These are phyloP conservation scores for Trametes meyenii DNA, from an alignment of 768 basidiomycete genomes.

Conservation along the genomic window DNA sequence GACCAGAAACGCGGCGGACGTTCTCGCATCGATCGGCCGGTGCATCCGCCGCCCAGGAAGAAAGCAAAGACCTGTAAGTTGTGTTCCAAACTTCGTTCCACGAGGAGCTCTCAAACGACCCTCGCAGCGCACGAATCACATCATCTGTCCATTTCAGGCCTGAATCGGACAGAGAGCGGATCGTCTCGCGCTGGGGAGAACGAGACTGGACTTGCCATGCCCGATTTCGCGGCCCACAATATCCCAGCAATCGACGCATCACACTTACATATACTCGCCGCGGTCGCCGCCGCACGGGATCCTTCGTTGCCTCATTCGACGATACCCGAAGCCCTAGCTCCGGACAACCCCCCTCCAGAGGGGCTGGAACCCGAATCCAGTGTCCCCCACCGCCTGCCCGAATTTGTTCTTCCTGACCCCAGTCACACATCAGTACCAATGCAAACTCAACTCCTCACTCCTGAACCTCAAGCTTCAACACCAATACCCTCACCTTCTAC, in stretches of 20 bases:
- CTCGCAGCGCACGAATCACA: constrained; percentile 22
- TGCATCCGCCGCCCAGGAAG: constrained; percentile 57
- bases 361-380: no score
- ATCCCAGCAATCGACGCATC: no score
- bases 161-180: background rate
- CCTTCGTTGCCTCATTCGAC: no score
- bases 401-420: no score
- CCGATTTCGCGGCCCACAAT: no score
- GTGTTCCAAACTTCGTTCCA: background rate
- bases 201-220: constrained; percentile 1
- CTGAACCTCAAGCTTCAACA: background rate
- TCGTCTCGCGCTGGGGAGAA: constrained; percentile 18
- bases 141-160: constrained; percentile 1
- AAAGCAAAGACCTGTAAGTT: constrained; percentile 48
- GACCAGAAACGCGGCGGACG: constrained; percentile 71
- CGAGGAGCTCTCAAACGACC: background rate
- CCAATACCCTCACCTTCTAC: background rate
- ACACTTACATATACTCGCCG: no score
- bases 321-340: no score
- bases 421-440: no score
- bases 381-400: no score
- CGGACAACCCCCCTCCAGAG: no score
- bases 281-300: no score
- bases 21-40: constrained; percentile 45
- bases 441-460: no score